Percentiles rank a stretch among this genome's conserved stretches.
Evolutionary conservation across 768 basidiomycete genomes (phyloP).

Genomic region (Chalciporus pseudorubinellus): DNA sequence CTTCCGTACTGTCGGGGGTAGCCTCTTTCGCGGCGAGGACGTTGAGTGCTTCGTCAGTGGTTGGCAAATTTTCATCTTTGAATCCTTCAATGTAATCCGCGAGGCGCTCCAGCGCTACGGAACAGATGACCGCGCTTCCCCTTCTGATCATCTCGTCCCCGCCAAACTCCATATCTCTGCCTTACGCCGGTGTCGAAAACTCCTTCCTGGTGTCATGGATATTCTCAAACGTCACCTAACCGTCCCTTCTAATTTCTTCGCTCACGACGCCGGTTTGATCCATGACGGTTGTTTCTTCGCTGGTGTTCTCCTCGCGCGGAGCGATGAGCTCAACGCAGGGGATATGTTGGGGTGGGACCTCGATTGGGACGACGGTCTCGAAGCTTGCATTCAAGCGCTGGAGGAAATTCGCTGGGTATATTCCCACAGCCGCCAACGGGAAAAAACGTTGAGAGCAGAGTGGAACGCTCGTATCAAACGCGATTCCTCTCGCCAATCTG

Average conservation of each 20-base stretch:
- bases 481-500: conserved; percentile 30
- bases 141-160: conserved; percentile 45
- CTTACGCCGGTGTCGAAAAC: conserved; percentile 43
- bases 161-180: conserved; percentile 49
- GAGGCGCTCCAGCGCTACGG: conserved; percentile 63
- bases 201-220: conserved; percentile 49
- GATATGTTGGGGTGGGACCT: conserved; percentile 23
- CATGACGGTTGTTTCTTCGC: conserved; percentile 91
- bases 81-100: conserved; percentile 86
- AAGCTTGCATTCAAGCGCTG: conserved; percentile 70
- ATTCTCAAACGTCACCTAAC: conserved; percentile 51
- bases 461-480: conserved; percentile 41
- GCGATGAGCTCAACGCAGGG: conserved; percentile 35
- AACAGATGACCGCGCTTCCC: conserved; percentile 43
- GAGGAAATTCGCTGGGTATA: conserved; percentile 80
- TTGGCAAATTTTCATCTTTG: conserved; percentile 93
- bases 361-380: conserved; percentile 34
- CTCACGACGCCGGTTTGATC: conserved; percentile 82
- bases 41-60: conserved; percentile 70
- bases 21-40: conserved; percentile 46
- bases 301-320: conserved; percentile 68
- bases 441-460: conserved; percentile 53
- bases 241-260: conserved; percentile 55
- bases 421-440: conserved; percentile 70
- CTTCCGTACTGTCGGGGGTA: conserved; percentile 37